Percentiles rank a stretch among this genome's conserved stretches.
phyloP scores from a whole-genome alignment of 441 rosid species.

The Brassica hybrid region DNA sequence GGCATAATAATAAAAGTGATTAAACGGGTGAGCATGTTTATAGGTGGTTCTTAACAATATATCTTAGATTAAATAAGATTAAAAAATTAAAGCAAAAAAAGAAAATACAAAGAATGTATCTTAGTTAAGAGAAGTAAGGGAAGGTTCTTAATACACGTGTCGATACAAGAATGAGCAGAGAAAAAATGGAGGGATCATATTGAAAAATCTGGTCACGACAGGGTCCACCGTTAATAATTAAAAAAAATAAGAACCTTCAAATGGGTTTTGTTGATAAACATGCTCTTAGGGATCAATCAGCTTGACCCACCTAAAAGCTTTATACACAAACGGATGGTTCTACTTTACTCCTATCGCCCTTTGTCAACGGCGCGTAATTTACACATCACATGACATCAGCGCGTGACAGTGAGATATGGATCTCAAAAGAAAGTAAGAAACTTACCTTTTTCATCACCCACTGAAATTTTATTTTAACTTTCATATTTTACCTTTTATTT shows the following conservation, averaged over 20 bases:
- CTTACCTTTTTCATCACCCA: background rate
- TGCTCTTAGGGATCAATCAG: conserved; percentile 27
- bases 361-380: conserved; percentile 38
- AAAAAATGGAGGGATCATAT: too few relatives aligned
- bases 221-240: too few relatives aligned
- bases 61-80: too few relatives aligned
- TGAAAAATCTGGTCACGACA: too few relatives aligned
- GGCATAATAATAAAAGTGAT: conserved; percentile 30
- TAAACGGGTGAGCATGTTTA: conserved; percentile 25
- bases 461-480: background rate
- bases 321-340: conserved; percentile 34
- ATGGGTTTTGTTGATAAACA: too few relatives aligned
- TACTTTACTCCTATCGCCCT: conserved; percentile 20
- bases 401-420: conserved; percentile 5
- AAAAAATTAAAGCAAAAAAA: too few relatives aligned
- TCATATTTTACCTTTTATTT: background rate
- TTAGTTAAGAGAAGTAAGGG: too few relatives aligned
- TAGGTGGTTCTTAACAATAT: too few relatives aligned
- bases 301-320: conserved; percentile 16
- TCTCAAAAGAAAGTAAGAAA: background rate
- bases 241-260: too few relatives aligned
- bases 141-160: too few relatives aligned
- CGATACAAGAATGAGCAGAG: too few relatives aligned
- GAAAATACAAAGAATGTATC: too few relatives aligned
- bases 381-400: conserved; percentile 2